phyloP scores from a whole-genome alignment of 495 filamentous ascomycete genomes.

The Neurospora sp. region DNA sequence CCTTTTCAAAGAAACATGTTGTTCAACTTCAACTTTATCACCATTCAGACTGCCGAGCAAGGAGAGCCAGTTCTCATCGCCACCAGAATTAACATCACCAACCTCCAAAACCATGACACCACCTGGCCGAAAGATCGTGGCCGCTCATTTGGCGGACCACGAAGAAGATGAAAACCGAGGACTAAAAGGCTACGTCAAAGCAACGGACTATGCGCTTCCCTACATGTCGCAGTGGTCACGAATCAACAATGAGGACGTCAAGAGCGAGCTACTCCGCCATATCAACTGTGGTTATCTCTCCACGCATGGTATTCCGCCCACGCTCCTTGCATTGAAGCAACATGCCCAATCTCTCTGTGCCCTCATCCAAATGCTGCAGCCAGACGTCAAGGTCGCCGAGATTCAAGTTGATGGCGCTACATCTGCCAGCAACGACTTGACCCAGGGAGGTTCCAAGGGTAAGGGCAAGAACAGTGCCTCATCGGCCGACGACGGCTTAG shows the following conservation, averaged over 20 bases:
- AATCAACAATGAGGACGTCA: slow-evolving; percentile 7
- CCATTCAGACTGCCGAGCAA: not conserved
- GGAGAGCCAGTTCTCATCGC: slow-evolving; percentile 11
- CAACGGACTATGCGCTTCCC: slow-evolving; percentile 23
- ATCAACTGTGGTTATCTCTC: slow-evolving; percentile 45
- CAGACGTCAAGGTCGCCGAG: slow-evolving; percentile 18
- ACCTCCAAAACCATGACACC: slow-evolving; percentile 7
- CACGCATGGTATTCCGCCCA: slow-evolving; percentile 33
- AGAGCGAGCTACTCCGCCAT: slow-evolving; percentile 22
- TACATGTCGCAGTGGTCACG: slow-evolving; percentile 22
- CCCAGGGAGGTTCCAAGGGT: not conserved
- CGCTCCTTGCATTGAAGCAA: slow-evolving; percentile 43
- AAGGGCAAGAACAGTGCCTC: not conserved
- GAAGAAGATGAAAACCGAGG: slow-evolving; percentile 15
- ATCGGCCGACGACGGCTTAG: slow-evolving; percentile 11
- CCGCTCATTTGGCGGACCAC: slow-evolving; percentile 20
- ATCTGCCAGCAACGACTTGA: not conserved
- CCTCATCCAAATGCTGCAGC: slow-evolving; percentile 36
- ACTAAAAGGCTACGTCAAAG: slow-evolving; percentile 22
- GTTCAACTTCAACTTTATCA: not conserved
- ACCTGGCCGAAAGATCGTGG: not conserved
- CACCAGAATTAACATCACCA: slow-evolving; percentile 29
- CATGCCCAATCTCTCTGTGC: slow-evolving; percentile 42
- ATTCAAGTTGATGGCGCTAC: slow-evolving; percentile 12
- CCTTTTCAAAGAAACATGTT: not conserved